A percentile compares a stretch with the other conserved stretches of the same genome.
phyloP scores from a whole-genome alignment of 768 basidiomycete species.

The Tulasnella sp. region DNA sequence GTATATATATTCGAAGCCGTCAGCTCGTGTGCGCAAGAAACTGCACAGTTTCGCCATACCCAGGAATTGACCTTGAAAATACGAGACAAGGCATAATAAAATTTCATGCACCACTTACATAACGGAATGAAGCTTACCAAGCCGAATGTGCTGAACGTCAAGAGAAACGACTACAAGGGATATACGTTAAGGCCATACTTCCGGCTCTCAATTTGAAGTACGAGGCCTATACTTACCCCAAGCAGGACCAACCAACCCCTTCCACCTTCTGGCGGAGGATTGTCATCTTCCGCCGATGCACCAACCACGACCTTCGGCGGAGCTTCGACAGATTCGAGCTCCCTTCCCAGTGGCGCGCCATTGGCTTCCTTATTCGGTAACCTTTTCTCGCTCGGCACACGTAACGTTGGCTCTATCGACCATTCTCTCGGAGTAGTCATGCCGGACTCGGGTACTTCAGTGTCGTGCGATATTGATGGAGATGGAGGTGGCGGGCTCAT shows the following conservation, averaged over 20 bases:
- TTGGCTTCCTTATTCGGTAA: not conserved
- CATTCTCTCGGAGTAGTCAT: not conserved
- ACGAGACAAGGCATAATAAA: not conserved
- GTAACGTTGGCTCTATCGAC: not conserved
- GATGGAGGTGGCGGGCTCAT: not conserved
- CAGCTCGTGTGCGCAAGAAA: not conserved
- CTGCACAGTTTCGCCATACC: not conserved
- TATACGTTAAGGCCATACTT: no score
- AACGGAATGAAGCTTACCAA: not conserved
- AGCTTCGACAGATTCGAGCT: not conserved
- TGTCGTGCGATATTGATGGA: not conserved
- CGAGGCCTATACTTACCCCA: not conserved
- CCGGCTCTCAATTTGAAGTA: no score
- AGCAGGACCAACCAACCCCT: not conserved
- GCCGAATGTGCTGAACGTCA: not conserved
- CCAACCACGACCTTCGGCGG: not conserved
- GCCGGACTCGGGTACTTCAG: not conserved
- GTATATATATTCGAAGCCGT: not conserved
- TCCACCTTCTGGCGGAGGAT: not conserved
- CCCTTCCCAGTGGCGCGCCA: not conserved
- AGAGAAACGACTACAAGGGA: slow-evolving; percentile 5
- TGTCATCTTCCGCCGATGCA: not conserved
- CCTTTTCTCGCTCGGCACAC: not conserved
- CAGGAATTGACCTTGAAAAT: slow-evolving; percentile 9
- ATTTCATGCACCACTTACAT: not conserved